A percentile compares a stretch with the other conserved stretches of the same genome.
Evolutionary conservation across 345 rosid genomes (phyloP).

Genomic region (Acer campestre): DNA sequence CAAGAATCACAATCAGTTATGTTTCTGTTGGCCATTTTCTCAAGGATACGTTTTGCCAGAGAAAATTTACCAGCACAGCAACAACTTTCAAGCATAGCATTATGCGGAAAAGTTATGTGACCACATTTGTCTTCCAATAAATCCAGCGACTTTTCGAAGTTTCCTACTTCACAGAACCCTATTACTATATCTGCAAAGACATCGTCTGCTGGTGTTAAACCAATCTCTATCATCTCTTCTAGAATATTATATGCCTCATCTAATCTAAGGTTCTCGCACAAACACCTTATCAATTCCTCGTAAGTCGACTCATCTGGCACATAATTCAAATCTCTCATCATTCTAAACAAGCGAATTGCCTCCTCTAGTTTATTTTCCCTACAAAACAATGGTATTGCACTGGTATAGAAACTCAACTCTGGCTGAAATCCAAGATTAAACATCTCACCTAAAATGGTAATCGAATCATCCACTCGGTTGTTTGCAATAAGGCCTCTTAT

Average conservation of each 20-base stretch:
- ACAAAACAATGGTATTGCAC: conserved; percentile 44
- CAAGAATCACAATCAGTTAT: conserved; percentile 51
- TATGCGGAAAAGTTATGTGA: conserved; percentile 38
- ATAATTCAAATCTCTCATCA: conserved; percentile 42
- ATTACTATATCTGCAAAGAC: conserved; percentile 41
- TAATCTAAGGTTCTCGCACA: conserved; percentile 43
- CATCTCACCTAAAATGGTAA: conserved; percentile 44
- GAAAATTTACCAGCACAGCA: conserved; percentile 39
- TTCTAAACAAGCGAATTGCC: conserved; percentile 38
- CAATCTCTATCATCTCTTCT: conserved; percentile 40
- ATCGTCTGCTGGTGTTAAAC: conserved; percentile 24
- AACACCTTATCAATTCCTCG: conserved; percentile 33
- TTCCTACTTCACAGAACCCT: conserved; percentile 40
- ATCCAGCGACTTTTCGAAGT: conserved; percentile 32
- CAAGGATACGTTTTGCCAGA: conserved; percentile 40
- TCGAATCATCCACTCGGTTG: conserved; percentile 35
- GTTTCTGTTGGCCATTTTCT: conserved; percentile 38
- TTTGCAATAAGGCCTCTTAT: conserved; percentile 41
- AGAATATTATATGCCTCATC: conserved; percentile 43
- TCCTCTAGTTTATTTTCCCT: conserved; percentile 40
- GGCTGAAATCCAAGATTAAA: conserved; percentile 29
- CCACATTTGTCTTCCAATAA: conserved; percentile 45
- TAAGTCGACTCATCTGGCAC: conserved; percentile 35
- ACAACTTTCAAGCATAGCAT: conserved; percentile 50
- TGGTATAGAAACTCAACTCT: conserved; percentile 37